Evolutionary conservation across 1,139 yeast species (phyloP), one percentile per base, ranked within the genome.

Genomic region (Candida frijolesensis): DNA sequence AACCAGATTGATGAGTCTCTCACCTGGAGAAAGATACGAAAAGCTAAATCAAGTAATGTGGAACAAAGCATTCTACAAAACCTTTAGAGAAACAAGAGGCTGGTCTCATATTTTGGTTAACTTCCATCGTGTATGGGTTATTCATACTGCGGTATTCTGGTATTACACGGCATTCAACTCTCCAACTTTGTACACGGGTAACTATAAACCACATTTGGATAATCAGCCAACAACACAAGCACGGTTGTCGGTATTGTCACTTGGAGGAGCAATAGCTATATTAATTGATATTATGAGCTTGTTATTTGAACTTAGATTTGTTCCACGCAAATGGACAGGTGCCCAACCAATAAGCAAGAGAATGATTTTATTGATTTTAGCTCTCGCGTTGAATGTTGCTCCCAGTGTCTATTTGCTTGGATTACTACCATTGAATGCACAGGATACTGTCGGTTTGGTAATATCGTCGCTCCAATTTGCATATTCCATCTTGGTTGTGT

Each of bases 61-160:
- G 89, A 60, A 66, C 3, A 75, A 72, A 52, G 78, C 76, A 0
- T 78, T 83, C 53, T 68, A 64, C 53, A 84, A 84, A 60, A 82
- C 87, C 3, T 84, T 79, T 55, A 71, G 64, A 48, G 89, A 84
- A 60, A 67, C 70, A 34, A 71, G 89, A 63, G 75, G 84, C 11
- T 84, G 89, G 88, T 63, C 78, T 37, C 89, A 84, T 63, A 72
- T 76, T 4, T 57, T 83, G 14, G 71, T 80, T 6, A 81, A 84
- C 56, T 84, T 83, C 62, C 82, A 79, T 61, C 65, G 89, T 54
- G 79, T 84, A 30, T 83, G 87, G 85, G 78, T 80, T 42, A 78
- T 84, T 48, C 89, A 84, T 59, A 62, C 82, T 29, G 70, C 83
- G 0, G 66, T 78, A 51, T 84, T 82, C 57, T 84, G 88, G 89